Conservation (phyloP, 805 yeast genomes). For the Metschnikowia cerradonensis region DNA sequence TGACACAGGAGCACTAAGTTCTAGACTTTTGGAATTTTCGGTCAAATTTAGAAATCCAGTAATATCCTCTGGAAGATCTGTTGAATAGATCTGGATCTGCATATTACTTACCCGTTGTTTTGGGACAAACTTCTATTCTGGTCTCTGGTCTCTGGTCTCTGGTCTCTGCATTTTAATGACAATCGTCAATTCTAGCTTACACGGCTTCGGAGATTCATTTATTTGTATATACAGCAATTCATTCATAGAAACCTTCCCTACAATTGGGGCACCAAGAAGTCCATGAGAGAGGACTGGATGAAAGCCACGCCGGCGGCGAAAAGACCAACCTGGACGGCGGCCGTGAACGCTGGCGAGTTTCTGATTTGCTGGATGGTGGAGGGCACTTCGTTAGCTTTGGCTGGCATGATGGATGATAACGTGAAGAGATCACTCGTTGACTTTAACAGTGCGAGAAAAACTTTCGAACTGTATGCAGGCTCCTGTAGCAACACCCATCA, state of each 20-base stretch:
- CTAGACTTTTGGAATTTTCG: no score
- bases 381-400: slow-evolving; percentile 12
- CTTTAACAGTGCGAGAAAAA: slow-evolving; percentile 9
- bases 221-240: slow-evolving; percentile 13
- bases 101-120: no score
- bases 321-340: slow-evolving; percentile 57
- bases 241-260: slow-evolving; percentile 16
- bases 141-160: no score
- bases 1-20: no score
- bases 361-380: slow-evolving; percentile 49
- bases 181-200: no score
- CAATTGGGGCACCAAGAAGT: slow-evolving; percentile 74
- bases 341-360: slow-evolving; percentile 61
- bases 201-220: slow-evolving; percentile 1
- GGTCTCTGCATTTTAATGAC: no score
- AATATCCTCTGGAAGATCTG: no score
- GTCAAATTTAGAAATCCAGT: no score
- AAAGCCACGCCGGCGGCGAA: slow-evolving; percentile 72
- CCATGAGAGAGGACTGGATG: slow-evolving; percentile 77
- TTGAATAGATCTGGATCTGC: no score
- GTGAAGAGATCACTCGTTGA: background rate
- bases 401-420: slow-evolving; percentile 14
- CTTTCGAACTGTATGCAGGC: slow-evolving; percentile 11
- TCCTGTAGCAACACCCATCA: no score
- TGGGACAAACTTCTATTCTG: no score